Percentiles rank a stretch among this genome's conserved stretches.
These are phyloP conservation scores for Boletus pseudo-olivaceus DNA, from an alignment of 768 basidiomycete species.

Conservation along the genomic window DNA sequence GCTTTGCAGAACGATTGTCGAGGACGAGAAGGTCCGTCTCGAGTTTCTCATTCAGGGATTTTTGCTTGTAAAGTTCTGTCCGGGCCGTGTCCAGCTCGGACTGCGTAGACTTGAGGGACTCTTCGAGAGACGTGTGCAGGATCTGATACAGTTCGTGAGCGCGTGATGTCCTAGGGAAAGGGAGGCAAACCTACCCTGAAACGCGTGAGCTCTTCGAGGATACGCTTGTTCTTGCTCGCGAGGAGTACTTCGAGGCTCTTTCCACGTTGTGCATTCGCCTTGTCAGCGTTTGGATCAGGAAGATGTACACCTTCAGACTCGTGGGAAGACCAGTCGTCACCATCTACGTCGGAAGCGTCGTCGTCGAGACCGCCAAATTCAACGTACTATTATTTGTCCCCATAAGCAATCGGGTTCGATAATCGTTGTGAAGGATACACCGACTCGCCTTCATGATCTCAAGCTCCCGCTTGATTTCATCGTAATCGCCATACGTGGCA, in stretches of 20 bases:
- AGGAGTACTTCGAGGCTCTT: constrained; percentile 88
- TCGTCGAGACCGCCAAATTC: constrained; percentile 89
- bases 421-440: too few relatives aligned
- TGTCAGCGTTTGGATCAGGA: constrained; percentile 87
- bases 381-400: too few relatives aligned
- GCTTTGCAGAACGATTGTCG: constrained; percentile 43
- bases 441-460: constrained; percentile 92
- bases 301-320: constrained; percentile 57
- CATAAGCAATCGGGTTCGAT: background rate
- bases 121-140: constrained; percentile 76
- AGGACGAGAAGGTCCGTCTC: constrained; percentile 88
- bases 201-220: constrained; percentile 89
- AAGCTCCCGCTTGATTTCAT: constrained; percentile 96
- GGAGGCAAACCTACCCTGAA: constrained; percentile 56
- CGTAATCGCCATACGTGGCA: constrained; percentile 80
- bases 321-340: constrained; percentile 42
- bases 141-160: constrained; percentile 47
- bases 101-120: constrained; percentile 54
- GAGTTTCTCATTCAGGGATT: constrained; percentile 78
- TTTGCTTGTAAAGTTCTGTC: constrained; percentile 74
- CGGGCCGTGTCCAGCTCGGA: constrained; percentile 56
- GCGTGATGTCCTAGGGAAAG: background rate
- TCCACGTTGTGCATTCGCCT: constrained; percentile 69
- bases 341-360: constrained; percentile 51
- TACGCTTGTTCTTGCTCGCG: constrained; percentile 89